Conservation (phyloP, 2,329 filamentous ascomycete species). For the Coleophoma crateriformis region DNA sequence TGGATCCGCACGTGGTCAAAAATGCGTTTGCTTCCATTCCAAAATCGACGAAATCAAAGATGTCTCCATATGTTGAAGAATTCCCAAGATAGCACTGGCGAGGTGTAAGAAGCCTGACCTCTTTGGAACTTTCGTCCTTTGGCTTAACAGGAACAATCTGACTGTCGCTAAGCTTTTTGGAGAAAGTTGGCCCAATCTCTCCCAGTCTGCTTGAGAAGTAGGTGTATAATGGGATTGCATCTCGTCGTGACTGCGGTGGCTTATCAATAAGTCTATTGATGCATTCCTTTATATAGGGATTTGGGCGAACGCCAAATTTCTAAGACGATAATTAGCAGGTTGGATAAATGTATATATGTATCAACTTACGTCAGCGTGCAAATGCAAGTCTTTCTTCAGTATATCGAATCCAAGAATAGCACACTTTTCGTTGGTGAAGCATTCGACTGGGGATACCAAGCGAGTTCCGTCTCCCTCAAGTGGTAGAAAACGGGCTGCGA, state of each 20-base stretch:
- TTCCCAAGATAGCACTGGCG: conserved; percentile 75
- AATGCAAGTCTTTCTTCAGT: conserved; percentile 67
- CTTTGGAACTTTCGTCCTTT: conserved; percentile 12
- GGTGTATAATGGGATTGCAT: conserved; percentile 69
- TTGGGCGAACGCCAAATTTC: conserved; percentile 79
- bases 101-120: conserved; percentile 57
- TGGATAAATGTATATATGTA: not conserved
- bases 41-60: conserved; percentile 97
- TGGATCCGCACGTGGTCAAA: conserved; percentile 81
- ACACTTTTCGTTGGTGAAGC: conserved; percentile 76
- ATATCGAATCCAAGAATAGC: conserved; percentile 77
- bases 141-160: conserved; percentile 64
- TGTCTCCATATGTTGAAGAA: conserved; percentile 68
- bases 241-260: conserved; percentile 61
- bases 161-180: conserved; percentile 56
- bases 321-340: conserved; percentile 15
- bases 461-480: conserved; percentile 60
- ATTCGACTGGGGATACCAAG: conserved; percentile 68
- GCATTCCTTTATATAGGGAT: conserved; percentile 76
- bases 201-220: conserved; percentile 76
- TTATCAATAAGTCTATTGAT: conserved; percentile 65
- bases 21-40: conserved; percentile 84
- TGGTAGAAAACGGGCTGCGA: conserved; percentile 62
- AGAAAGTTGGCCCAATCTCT: conserved; percentile 61
- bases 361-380: conserved; percentile 56